Evolutionary conservation across 2,329 filamentous ascomycete species (phyloP).

Genomic region (Clarireedia paspali): DNA sequence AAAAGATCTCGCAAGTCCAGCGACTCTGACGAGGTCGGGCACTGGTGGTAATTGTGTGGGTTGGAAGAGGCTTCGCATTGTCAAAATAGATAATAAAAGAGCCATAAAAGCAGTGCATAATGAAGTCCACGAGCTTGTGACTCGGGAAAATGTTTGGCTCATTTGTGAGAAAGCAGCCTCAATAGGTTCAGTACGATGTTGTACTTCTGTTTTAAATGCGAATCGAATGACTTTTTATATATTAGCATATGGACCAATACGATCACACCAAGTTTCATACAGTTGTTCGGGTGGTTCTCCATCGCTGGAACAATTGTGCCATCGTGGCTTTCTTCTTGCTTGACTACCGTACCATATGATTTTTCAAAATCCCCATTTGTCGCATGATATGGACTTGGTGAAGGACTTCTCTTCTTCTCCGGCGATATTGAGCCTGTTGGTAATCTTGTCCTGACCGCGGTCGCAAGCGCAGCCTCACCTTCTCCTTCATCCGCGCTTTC

Average conservation of each 20-base stretch:
- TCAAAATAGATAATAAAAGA: conserved; percentile 55
- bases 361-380: conserved; percentile 31
- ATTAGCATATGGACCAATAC: conserved; percentile 16
- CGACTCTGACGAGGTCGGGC: conserved; percentile 85
- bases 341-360: conserved; percentile 30
- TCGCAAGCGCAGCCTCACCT: conserved; percentile 26
- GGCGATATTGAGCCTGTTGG: conserved; percentile 47
- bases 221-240: conserved; percentile 70
- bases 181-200: conserved; percentile 78
- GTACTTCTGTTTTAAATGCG: conserved; percentile 77
- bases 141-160: conserved; percentile 47
- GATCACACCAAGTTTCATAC: conserved; percentile 32
- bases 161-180: conserved; percentile 62
- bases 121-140: conserved; percentile 64
- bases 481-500: conserved; percentile 46
- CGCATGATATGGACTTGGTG: conserved; percentile 36
- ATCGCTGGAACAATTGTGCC: conserved; percentile 12
- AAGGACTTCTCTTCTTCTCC: conserved; percentile 47
- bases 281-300: conserved; percentile 38
- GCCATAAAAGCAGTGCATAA: conserved; percentile 54
- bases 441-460: conserved; percentile 31
- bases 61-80: conserved; percentile 59
- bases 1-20: conserved; percentile 81
- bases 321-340: conserved; percentile 23
- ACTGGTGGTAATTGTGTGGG: conserved; percentile 59